Evolutionary conservation across 371 early-diverging fungal species (phyloP), one percentile per base, ranked within the genome.

Genomic region (Mucor racemosus): DNA sequence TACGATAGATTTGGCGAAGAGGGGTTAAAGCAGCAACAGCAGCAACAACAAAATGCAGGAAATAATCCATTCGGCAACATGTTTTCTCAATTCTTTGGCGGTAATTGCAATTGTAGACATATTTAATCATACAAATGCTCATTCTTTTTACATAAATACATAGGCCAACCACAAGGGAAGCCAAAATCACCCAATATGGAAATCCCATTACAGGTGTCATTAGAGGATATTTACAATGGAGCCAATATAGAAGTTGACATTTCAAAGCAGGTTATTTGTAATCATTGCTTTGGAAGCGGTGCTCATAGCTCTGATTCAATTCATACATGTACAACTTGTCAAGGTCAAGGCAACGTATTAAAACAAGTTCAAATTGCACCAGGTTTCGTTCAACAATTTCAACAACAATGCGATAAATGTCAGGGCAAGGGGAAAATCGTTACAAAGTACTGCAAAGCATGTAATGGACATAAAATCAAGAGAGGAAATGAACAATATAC

Each of bases 231-330:
- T 36, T 98, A 93, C 71, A 78, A 84, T 17, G 98, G 98, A 10
- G 87, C 82, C 3, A 79, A 87, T 10, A 79, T 96, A 58, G 96
- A 98, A 53, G 64, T 95, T 5, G 98, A 97, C 67, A 80, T 98
- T 31, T 91, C 95, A 41, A 95, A 95, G 74, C 96, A 97, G 78
- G 85, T 91, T 15, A 78, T 97, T 10, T 99, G 99, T 76, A 86
- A 92, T n/a, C 88, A 94, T 57, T 99, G 99, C 81, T 85, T 91
- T 68, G 99, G 99, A 33, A 86, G 90, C 13, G 99, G 99, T 34
- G 99, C 98, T 0, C 90, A 93, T 62, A 79, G 83, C 7, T 82
- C 89, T 4, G 91, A 94, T 39, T 94, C 97, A 70, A 88, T 97
- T 14, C 85, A 88, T 44, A 92, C 87, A 6, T 99, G 99, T 77